Evolutionary conservation across 768 basidiomycete genomes (phyloP).

Genomic region (Cystobasidium onofrii): DNA sequence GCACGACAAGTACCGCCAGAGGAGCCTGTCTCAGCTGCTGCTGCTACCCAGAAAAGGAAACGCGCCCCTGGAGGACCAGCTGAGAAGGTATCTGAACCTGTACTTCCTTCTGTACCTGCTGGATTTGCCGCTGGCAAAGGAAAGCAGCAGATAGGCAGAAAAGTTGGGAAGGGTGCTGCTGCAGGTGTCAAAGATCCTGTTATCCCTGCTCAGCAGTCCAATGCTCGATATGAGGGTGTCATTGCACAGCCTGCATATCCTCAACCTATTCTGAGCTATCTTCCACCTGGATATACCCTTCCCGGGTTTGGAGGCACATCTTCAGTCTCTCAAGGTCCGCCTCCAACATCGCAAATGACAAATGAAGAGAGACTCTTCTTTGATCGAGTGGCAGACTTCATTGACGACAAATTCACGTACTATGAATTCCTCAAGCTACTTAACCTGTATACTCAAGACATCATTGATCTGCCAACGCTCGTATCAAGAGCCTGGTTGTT

Average conservation of each 20-base stretch:
- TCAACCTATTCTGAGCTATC: constrained; percentile 27
- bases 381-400: constrained; percentile 62
- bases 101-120: background rate
- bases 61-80: background rate
- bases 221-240: background rate
- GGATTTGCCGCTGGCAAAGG: constrained; percentile 6
- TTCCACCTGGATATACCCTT: constrained; percentile 22
- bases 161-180: constrained; percentile 10
- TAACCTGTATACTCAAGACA: constrained; percentile 79
- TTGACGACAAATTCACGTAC: constrained; percentile 50
- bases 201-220: constrained; percentile 16
- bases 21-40: background rate
- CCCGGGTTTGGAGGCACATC: constrained; percentile 1
- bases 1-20: background rate
- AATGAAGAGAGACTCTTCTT: constrained; percentile 80
- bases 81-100: background rate
- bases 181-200: constrained; percentile 17
- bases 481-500: constrained; percentile 70
- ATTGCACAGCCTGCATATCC: constrained; percentile 6
- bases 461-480: constrained; percentile 75
- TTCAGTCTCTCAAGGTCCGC: constrained; percentile 23
- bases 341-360: constrained; percentile 37
- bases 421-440: constrained; percentile 89
- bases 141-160: constrained; percentile 2
- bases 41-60: background rate